Conservation (phyloP, 805 yeast genomes). For the Debaryomyces castellii region DNA sequence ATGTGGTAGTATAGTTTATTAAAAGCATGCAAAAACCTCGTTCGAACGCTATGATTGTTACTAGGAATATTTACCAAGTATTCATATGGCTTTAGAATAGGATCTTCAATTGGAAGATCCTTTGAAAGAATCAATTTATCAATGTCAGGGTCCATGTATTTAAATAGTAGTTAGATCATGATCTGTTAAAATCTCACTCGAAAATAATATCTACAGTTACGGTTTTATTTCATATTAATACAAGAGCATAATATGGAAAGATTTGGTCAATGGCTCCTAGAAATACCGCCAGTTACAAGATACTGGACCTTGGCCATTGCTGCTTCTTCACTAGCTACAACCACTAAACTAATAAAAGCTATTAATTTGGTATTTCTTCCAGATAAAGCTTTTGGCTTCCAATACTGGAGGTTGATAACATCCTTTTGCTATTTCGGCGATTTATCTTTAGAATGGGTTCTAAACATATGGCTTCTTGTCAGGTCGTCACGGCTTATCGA, state of each 20-base stretch:
- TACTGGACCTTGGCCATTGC: conserved; percentile 28
- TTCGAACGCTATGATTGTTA: conserved; percentile 30
- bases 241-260: conserved; percentile 12
- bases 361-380: conserved; percentile 24
- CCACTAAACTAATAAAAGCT: conserved; percentile 17
- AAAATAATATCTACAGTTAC: not conserved
- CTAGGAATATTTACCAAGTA: conserved; percentile 34
- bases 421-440: conserved; percentile 33
- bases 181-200: not conserved
- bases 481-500: conserved; percentile 25
- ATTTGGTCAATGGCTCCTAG: conserved; percentile 10
- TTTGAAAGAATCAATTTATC: conserved; percentile 6
- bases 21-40: conserved; percentile 31
- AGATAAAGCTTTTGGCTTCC: conserved; percentile 22
- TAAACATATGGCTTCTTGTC: conserved; percentile 17
- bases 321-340: conserved; percentile 17
- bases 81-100: conserved; percentile 26
- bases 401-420: conserved; percentile 39
- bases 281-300: conserved; percentile 21
- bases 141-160: conserved; percentile 4
- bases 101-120: conserved; percentile 7
- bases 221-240: not conserved
- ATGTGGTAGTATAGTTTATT: conserved; percentile 33
- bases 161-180: not conserved
- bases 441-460: conserved; percentile 19